Conservation (phyloP, 116 monocot genomes). For the Phalaenopsis hybrid region DNA sequence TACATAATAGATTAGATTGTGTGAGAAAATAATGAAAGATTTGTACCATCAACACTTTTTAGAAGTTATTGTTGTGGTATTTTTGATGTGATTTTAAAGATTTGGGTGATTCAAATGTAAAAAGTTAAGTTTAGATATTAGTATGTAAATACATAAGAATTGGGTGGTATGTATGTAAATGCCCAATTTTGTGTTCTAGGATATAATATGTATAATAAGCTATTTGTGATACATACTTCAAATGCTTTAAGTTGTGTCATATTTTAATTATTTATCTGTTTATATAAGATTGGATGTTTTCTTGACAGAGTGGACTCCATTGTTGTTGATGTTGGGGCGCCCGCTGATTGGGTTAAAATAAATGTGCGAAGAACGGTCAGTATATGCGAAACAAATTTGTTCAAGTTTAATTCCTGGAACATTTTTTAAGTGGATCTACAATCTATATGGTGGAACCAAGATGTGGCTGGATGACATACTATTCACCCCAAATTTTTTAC, state of each 20-base stretch:
- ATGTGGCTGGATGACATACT: no score
- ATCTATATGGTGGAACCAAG: no score
- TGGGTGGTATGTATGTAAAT: background rate
- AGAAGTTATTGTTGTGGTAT: no score
- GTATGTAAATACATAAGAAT: background rate
- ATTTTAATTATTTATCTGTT: background rate
- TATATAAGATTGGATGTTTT: background rate
- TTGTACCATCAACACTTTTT: no score
- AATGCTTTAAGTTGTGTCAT: no score
- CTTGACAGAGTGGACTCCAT: constrained; percentile 48
- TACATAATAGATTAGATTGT: background rate
- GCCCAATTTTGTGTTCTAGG: no score
- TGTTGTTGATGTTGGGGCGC: constrained; percentile 72
- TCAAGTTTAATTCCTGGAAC: background rate
- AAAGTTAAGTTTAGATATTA: no score
- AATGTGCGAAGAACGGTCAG: constrained; percentile 83
- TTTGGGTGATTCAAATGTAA: no score
- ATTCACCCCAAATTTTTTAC: no score
- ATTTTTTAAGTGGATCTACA: no score
- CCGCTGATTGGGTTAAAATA: constrained; percentile 99
- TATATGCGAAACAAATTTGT: background rate
- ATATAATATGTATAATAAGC: background rate
- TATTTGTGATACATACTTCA: background rate
- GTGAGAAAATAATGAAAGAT: no score
- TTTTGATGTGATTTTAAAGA: no score